These are phyloP conservation scores for Aureobasidium lini DNA, from an alignment of 2,329 filamentous ascomycete species.

Conservation along the genomic window DNA sequence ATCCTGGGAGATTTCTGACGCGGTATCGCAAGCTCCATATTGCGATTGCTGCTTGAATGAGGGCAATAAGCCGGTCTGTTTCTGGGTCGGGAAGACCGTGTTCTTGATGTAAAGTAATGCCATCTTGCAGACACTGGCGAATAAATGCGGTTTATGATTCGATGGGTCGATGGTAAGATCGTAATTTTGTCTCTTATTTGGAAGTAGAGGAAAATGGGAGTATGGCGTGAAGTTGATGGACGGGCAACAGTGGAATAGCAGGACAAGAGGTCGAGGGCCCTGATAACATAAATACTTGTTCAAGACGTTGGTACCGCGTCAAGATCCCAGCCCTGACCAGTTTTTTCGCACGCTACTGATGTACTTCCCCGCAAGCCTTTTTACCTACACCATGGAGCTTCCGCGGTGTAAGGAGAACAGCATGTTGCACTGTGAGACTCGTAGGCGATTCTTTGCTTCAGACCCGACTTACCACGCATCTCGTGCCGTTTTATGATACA, in stretches of 20 bases:
- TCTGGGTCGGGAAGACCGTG: not conserved
- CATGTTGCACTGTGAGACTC: not conserved
- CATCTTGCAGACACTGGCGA: not conserved
- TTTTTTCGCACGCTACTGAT: slow-evolving; percentile 3
- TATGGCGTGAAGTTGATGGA: not conserved
- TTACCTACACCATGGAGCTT: not conserved
- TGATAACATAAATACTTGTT: not conserved
- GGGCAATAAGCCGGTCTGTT: not conserved
- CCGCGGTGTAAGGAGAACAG: not conserved
- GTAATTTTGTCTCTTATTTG: not conserved
- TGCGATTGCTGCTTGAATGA: slow-evolving; percentile 8
- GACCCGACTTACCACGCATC: not conserved
- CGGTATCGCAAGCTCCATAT: slow-evolving; percentile 2
- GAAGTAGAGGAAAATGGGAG: not conserved
- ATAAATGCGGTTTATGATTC: not conserved
- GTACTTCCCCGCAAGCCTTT: slow-evolving; percentile 3
- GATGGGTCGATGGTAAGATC: not conserved
- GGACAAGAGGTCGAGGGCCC: not conserved
- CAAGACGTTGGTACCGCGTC: not conserved
- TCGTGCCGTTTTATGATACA: not conserved
- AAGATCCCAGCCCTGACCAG: not conserved
- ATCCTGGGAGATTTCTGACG: not conserved
- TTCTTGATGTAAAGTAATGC: slow-evolving; percentile 8
- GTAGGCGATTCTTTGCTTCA: not conserved
- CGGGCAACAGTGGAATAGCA: not conserved